Percentiles rank a stretch among this genome's conserved stretches.
These are phyloP conservation scores for Pseudogymnoascus pannorum DNA, from an alignment of 2,329 filamentous ascomycete species.

Conservation along the genomic window DNA sequence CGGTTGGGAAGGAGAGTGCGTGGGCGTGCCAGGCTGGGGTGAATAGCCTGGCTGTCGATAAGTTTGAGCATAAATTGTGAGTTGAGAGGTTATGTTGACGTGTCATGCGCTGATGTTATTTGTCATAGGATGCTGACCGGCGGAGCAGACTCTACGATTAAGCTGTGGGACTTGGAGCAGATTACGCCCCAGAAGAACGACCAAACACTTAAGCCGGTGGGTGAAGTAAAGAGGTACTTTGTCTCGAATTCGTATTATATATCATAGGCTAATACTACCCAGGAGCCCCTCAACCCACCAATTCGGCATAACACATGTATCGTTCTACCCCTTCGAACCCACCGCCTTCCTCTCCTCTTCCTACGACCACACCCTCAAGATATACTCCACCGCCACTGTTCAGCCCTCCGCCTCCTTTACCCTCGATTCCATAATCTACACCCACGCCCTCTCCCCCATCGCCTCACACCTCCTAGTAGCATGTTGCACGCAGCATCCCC, in stretches of 20 bases:
- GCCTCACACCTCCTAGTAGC: slow-evolving; percentile 72
- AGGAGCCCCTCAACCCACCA: slow-evolving; percentile 44
- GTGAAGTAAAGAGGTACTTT: slow-evolving; percentile 38
- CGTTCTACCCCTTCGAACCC: slow-evolving; percentile 72
- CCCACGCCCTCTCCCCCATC: slow-evolving; percentile 69
- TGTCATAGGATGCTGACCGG: slow-evolving; percentile 65
- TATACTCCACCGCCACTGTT: slow-evolving; percentile 62
- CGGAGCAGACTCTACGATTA: slow-evolving; percentile 76
- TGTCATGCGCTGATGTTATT: not conserved
- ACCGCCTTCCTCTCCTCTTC: slow-evolving; percentile 69
- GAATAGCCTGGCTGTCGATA: slow-evolving; percentile 71
- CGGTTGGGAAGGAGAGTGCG: slow-evolving; percentile 20
- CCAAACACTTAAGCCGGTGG: slow-evolving; percentile 48
- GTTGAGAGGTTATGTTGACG: slow-evolving; percentile 21
- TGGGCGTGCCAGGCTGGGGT: slow-evolving; percentile 73
- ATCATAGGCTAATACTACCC: slow-evolving; percentile 23
- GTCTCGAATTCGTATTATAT: slow-evolving; percentile 11
- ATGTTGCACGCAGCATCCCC: slow-evolving; percentile 78
- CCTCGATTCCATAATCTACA: slow-evolving; percentile 62
- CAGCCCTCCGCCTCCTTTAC: slow-evolving; percentile 58
- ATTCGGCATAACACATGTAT: slow-evolving; percentile 67
- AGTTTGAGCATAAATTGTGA: slow-evolving; percentile 70
- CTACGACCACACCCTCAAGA: slow-evolving; percentile 69
- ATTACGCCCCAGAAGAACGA: slow-evolving; percentile 37
- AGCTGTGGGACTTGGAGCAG: slow-evolving; percentile 78